Evolutionary conservation across 2,329 filamentous ascomycete species (phyloP).

Genomic region (Beauveria medogensis): DNA sequence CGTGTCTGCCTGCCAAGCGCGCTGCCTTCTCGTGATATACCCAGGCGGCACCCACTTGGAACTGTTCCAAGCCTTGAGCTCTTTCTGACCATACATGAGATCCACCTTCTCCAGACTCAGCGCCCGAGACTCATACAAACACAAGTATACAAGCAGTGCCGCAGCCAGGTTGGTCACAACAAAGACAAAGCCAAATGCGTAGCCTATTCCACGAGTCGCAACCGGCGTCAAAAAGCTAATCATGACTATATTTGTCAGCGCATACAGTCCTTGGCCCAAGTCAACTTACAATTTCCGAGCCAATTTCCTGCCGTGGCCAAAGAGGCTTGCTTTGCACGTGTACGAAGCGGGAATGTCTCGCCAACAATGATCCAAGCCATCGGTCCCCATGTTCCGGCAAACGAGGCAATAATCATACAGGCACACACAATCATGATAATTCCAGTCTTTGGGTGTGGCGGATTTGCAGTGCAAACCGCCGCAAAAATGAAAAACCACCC

Average conservation of each 20-base stretch:
- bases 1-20: slow-evolving; percentile 18
- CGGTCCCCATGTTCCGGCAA: slow-evolving; percentile 62
- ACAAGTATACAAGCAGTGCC: slow-evolving; percentile 57
- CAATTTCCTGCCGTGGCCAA: slow-evolving; percentile 48
- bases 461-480: slow-evolving; percentile 40
- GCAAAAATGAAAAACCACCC: slow-evolving; percentile 58
- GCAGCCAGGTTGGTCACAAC: slow-evolving; percentile 52
- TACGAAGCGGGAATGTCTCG: slow-evolving; percentile 55
- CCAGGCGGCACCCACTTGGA: slow-evolving; percentile 41
- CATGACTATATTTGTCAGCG: slow-evolving; percentile 36
- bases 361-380: slow-evolving; percentile 61
- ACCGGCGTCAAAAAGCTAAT: slow-evolving; percentile 62
- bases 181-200: slow-evolving; percentile 59
- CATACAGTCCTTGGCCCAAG: neutral
- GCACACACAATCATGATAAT: slow-evolving; percentile 65
- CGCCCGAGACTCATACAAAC: slow-evolving; percentile 57
- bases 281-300: slow-evolving; percentile 46
- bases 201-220: slow-evolving; percentile 53
- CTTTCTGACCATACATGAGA: slow-evolving; percentile 54
- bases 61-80: slow-evolving; percentile 55
- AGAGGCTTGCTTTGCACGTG: slow-evolving; percentile 45
- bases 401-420: slow-evolving; percentile 67
- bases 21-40: slow-evolving; percentile 32
- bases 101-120: slow-evolving; percentile 65
- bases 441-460: slow-evolving; percentile 43